Evolutionary conservation across 768 basidiomycete species (phyloP).

Genomic region (Cyathus striatus): DNA sequence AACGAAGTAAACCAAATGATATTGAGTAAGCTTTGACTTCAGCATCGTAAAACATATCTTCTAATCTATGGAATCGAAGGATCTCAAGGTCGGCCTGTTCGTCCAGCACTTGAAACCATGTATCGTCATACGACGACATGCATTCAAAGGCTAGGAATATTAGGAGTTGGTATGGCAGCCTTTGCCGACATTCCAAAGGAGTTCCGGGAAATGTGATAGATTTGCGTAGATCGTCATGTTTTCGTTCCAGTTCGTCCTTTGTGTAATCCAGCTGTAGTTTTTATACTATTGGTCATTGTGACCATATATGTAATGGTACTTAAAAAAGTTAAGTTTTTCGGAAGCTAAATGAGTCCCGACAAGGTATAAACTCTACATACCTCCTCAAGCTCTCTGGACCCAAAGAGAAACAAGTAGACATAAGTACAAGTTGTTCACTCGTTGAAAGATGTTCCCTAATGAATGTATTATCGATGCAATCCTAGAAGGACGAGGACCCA

Average conservation of each 20-base stretch:
- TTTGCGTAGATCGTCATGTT: not conserved
- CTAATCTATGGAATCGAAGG: slow-evolving; percentile 40
- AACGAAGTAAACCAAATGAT: slow-evolving; percentile 81
- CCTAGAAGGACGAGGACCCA: slow-evolving; percentile 81
- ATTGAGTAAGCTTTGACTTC: slow-evolving; percentile 56
- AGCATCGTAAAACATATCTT: no score
- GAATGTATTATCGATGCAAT: slow-evolving; percentile 86
- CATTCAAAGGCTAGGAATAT: slow-evolving; percentile 64
- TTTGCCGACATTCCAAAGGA: slow-evolving; percentile 79
- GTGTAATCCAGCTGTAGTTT: no score
- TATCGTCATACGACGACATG: slow-evolving; percentile 72
- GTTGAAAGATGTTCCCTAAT: slow-evolving; percentile 84
- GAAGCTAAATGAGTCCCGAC: no score
- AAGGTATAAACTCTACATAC: no score
- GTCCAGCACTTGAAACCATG: slow-evolving; percentile 68
- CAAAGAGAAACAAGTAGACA: no score
- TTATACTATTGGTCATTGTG: no score
- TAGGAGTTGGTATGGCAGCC: slow-evolving; percentile 73
- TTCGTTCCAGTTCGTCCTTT: not conserved
- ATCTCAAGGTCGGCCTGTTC: slow-evolving; percentile 70
- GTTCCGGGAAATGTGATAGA: slow-evolving; percentile 40
- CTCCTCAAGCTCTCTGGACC: slow-evolving; percentile 92
- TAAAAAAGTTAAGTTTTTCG: no score
- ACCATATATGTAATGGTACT: no score
- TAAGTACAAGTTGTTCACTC: slow-evolving; percentile 92